Evolutionary conservation across 176 grass and related monocot species (phyloP).

Genomic region (Oropetium thomaeum): DNA sequence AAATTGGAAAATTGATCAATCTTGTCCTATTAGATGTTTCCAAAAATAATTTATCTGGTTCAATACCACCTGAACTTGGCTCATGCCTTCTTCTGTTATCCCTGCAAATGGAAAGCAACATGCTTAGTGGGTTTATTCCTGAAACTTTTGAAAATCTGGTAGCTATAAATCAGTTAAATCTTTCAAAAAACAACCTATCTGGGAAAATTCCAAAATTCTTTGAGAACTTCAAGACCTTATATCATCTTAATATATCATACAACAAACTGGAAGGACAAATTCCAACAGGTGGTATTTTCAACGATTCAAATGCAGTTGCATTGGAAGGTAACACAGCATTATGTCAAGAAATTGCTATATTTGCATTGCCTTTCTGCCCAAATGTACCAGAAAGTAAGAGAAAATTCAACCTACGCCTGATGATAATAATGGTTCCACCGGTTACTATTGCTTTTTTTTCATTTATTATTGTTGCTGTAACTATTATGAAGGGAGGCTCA

Average conservation of each 20-base stretch:
- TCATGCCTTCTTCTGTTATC: not conserved
- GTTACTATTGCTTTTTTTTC: not conserved
- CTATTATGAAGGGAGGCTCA: not conserved
- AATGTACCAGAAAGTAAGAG: not conserved
- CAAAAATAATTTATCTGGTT: conserved; percentile 24
- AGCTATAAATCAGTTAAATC: conserved; percentile 10
- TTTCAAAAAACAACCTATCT: conserved; percentile 17
- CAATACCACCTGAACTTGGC: not conserved
- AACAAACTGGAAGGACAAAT: conserved; percentile 27
- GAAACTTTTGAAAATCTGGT: not conserved
- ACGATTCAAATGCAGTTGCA: not conserved
- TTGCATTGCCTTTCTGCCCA: conserved; percentile 20
- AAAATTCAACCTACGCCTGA: not conserved
- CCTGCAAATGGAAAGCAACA: conserved; percentile 21
- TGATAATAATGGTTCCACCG: conserved; percentile 4
- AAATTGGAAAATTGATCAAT: conserved; percentile 22
- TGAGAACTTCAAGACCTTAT: not conserved
- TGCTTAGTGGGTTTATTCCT: conserved; percentile 16
- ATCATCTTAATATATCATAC: conserved; percentile 28
- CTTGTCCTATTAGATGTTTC: not conserved
- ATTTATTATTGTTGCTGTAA: not conserved
- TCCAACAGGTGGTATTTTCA: conserved; percentile 5
- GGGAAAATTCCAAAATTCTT: conserved; percentile 23
- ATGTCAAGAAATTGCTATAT: conserved; percentile 14
- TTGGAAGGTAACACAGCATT: conserved; percentile 25